These are phyloP conservation scores for Casaregolazyma suthepensis DNA, from an alignment of 1,139 yeast species.

Conservation along the genomic window DNA sequence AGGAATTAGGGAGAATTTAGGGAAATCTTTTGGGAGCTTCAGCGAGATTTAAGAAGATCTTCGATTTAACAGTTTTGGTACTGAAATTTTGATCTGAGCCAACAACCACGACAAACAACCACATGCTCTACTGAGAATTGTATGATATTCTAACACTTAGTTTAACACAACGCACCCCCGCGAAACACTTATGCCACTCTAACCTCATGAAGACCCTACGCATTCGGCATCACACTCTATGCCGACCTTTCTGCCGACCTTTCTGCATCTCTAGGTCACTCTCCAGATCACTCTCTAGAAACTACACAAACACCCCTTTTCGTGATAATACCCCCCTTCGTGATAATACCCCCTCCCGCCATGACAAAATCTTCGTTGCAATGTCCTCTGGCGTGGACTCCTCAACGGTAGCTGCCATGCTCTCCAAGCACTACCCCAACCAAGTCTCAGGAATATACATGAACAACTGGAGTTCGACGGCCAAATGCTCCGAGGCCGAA, in stretches of 20 bases:
- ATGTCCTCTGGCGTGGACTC: constrained; percentile 98
- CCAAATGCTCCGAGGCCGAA: constrained; percentile 75
- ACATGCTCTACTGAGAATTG: no score
- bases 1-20: no score
- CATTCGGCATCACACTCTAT: background rate
- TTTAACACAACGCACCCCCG: background rate
- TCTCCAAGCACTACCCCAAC: constrained; percentile 41
- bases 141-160: no score
- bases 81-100: no score
- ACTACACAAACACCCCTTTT: background rate
- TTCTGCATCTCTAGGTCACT: background rate
- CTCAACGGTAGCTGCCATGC: constrained; percentile 76
- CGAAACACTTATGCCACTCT: background rate
- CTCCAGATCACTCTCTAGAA: background rate
- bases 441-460: constrained; percentile 75
- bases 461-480: constrained; percentile 82
- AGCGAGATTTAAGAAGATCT: no score
- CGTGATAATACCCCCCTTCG: background rate
- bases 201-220: background rate
- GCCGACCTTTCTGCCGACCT: no score
- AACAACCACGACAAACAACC: no score
- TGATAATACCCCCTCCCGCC: background rate
- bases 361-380: constrained; percentile 54
- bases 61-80: no score
- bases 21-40: no score